These are phyloP conservation scores for Hericium alpestre DNA, from an alignment of 768 basidiomycete genomes.

Conservation along the genomic window DNA sequence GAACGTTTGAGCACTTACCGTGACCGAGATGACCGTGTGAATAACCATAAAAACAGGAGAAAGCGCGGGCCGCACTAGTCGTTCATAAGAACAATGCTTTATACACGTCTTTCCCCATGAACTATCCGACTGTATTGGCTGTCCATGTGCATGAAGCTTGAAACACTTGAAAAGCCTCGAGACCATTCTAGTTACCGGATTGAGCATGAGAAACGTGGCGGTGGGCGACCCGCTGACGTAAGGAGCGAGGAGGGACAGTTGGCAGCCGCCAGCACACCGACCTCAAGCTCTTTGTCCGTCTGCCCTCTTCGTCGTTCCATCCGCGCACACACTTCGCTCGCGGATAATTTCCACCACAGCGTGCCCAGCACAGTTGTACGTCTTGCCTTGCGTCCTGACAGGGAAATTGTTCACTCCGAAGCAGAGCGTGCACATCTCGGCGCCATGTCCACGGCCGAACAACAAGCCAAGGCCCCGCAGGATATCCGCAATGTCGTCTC, in stretches of 20 bases:
- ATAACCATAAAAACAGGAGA: too few species aligned
- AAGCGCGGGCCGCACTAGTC: too few species aligned
- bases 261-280: background rate
- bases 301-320: background rate
- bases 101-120: too few species aligned
- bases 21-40: too few species aligned
- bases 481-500: slow-evolving; percentile 76
- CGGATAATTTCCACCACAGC: background rate
- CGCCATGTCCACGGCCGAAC: slow-evolving; percentile 31
- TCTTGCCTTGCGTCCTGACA: background rate
- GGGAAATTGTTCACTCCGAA: too few species aligned
- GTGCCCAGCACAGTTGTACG: background rate
- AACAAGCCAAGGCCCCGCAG: slow-evolving; percentile 69
- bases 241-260: background rate
- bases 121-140: too few species aligned
- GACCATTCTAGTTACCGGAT: background rate
- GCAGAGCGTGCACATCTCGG: too few species aligned
- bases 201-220: background rate
- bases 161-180: too few species aligned
- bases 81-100: too few species aligned
- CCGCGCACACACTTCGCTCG: background rate
- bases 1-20: too few species aligned
- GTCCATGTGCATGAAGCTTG: too few species aligned
- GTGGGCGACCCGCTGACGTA: background rate
- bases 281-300: background rate